Conservation (phyloP, 2,329 filamentous ascomycete genomes). For the Paraconiothyrium brasiliense region DNA sequence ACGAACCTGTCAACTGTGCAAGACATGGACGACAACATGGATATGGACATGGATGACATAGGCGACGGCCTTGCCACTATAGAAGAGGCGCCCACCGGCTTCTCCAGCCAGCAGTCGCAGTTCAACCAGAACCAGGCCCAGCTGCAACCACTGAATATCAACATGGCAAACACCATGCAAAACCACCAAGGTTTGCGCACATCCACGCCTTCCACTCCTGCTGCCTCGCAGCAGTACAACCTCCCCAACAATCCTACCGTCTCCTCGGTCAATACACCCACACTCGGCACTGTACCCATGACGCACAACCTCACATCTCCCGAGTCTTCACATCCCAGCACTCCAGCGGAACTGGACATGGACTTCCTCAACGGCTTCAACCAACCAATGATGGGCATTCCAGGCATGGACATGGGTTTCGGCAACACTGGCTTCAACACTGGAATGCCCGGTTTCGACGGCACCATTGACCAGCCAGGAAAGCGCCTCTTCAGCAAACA, state of each 20-base stretch:
- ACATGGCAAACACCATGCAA: conserved; percentile 74
- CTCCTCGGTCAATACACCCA: conserved; percentile 95
- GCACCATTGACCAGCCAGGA: conserved; percentile 87
- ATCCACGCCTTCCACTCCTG: conserved; percentile 84
- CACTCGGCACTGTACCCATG: conserved; percentile 79
- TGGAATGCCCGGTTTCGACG: conserved; percentile 53
- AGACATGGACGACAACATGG: conserved; percentile 84
- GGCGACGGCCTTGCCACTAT: conserved; percentile 65
- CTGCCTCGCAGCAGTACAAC: conserved; percentile 71
- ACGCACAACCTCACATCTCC: conserved; percentile 69
- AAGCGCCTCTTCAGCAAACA: conserved; percentile 89
- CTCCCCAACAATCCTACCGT: conserved; percentile 95
- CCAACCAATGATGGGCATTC: conserved; percentile 49
- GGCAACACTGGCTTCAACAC: conserved; percentile 49
- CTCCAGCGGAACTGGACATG: conserved; percentile 78
- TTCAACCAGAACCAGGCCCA: conserved; percentile 64
- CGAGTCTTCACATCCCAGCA: conserved; percentile 74
- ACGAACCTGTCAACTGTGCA: conserved; percentile 55
- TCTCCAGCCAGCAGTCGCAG: conserved; percentile 60
- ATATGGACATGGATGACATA: conserved; percentile 96
- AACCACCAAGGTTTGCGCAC: conserved; percentile 81
- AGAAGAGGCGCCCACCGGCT: conserved; percentile 75
- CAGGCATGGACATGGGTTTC: conserved; percentile 45
- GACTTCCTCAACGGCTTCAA: conserved; percentile 65
- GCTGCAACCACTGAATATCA: conserved; percentile 80